A percentile compares a stretch with the other conserved stretches of the same genome.
These are phyloP conservation scores for Calycina marina DNA, from an alignment of 2,329 filamentous ascomycete genomes.

Conservation along the genomic window DNA sequence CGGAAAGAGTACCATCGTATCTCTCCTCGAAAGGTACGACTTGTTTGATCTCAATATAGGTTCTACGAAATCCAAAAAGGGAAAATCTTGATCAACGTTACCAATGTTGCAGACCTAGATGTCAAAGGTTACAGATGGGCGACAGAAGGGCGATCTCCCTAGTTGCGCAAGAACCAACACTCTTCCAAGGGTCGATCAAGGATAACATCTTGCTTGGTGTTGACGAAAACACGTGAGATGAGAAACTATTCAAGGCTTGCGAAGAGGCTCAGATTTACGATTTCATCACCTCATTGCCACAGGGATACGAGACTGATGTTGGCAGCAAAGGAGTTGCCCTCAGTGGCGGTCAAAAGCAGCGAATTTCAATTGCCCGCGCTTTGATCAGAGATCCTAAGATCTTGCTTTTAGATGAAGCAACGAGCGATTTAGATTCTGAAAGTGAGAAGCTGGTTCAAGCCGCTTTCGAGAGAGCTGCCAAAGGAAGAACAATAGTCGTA, in stretches of 20 bases:
- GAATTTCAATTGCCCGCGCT: constrained; percentile 39
- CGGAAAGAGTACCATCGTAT: constrained; percentile 59
- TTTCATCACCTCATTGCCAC: constrained; percentile 35
- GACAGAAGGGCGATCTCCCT: constrained; percentile 52
- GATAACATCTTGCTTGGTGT: constrained; percentile 59
- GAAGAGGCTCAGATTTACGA: constrained; percentile 36
- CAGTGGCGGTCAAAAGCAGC: constrained; percentile 40
- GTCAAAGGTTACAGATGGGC: constrained; percentile 51
- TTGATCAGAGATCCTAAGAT: constrained; percentile 36
- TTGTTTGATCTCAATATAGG: constrained; percentile 19
- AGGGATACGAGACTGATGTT: constrained; percentile 33
- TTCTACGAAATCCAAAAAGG: constrained; percentile 59
- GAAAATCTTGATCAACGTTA: constrained; percentile 46
- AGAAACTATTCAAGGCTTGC: constrained; percentile 31
- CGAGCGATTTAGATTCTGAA: constrained; percentile 38
- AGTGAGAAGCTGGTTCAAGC: constrained; percentile 44
- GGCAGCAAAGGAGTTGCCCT: constrained; percentile 32
- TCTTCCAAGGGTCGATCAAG: constrained; percentile 46
- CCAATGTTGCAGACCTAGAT: constrained; percentile 42
- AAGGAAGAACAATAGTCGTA: constrained; percentile 57
- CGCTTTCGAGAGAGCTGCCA: constrained; percentile 49
- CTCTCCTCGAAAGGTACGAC: constrained; percentile 39
- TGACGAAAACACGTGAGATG: constrained; percentile 23
- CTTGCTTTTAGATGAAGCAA: constrained; percentile 45
- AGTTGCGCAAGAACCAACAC: constrained; percentile 59